Percentiles rank a stretch among this genome's conserved stretches.
Conservation (phyloP, 176 grass and related monocot genomes). For the Themeda triandra region DNA sequence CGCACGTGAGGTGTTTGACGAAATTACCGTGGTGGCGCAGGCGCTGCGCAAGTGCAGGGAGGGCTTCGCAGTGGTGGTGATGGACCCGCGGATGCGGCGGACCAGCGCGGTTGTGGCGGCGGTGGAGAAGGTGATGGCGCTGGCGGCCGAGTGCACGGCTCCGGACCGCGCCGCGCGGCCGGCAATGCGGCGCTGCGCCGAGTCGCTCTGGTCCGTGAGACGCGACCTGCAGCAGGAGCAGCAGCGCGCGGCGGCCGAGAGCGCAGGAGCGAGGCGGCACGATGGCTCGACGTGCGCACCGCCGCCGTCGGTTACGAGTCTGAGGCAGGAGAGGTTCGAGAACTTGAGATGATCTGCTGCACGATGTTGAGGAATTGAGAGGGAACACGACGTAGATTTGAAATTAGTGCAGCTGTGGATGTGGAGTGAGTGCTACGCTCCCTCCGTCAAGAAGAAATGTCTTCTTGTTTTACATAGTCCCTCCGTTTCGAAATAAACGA, state of each 20-base stretch:
- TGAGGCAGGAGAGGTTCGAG: neutral
- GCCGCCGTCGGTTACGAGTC: neutral
- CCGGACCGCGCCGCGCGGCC: slow-evolving; percentile 61
- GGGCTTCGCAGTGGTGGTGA: slow-evolving; percentile 66
- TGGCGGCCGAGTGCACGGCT: slow-evolving; percentile 68
- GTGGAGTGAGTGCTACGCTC: neutral
- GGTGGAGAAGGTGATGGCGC: slow-evolving; percentile 60
- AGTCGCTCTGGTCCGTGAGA: slow-evolving; percentile 81
- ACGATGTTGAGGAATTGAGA: neutral
- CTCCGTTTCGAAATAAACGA: too few species aligned
- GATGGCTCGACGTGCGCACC: slow-evolving; percentile 29
- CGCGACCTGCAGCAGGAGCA: slow-evolving; percentile 62
- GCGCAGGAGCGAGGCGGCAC: neutral
- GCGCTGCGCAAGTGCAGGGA: slow-evolving; percentile 64
- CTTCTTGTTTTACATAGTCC: too few species aligned
- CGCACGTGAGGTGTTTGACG: slow-evolving; percentile 29
- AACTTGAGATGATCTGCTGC: neutral
- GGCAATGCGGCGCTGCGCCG: slow-evolving; percentile 61
- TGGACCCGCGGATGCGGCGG: slow-evolving; percentile 78
- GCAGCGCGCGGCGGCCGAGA: slow-evolving; percentile 29
- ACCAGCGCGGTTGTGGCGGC: slow-evolving; percentile 52
- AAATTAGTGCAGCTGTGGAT: neutral
- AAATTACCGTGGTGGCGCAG: slow-evolving; percentile 45
- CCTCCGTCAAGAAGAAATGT: neutral
- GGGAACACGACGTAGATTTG: neutral